Evolutionary conservation across 495 filamentous ascomycete genomes (phyloP).

Genomic region (Penicillium robsamsonii): DNA sequence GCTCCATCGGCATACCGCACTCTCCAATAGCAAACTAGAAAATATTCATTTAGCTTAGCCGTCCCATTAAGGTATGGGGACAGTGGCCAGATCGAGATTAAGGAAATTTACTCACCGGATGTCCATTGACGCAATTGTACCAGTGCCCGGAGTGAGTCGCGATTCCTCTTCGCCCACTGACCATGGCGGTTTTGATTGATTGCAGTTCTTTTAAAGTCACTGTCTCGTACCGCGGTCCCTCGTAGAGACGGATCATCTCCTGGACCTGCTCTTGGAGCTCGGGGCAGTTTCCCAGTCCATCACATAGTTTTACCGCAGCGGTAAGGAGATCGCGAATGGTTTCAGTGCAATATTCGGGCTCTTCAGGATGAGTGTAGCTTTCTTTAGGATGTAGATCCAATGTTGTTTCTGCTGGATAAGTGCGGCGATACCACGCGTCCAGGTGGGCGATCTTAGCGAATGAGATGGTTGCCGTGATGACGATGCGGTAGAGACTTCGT

Average conservation of each 20-base stretch:
- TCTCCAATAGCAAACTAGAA: slow-evolving; percentile 19
- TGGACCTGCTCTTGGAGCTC: slow-evolving; percentile 12
- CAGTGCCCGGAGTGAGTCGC: slow-evolving; percentile 21
- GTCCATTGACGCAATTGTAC: slow-evolving; percentile 22
- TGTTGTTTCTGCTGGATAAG: background rate
- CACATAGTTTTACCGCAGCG: slow-evolving; percentile 8
- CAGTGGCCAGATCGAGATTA: background rate
- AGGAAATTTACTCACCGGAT: slow-evolving; percentile 13
- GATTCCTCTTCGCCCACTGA: slow-evolving; percentile 14
- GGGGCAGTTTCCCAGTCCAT: slow-evolving; percentile 1
- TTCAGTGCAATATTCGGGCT: background rate
- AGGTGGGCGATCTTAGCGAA: slow-evolving; percentile 12
- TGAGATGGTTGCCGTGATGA: slow-evolving; percentile 11
- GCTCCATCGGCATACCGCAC: slow-evolving; percentile 21
- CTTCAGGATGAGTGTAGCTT: too few species aligned
- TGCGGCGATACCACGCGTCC: slow-evolving; percentile 11
- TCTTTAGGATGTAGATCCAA: too few species aligned
- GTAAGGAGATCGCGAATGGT: slow-evolving; percentile 6
- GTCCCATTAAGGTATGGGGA: too few species aligned
- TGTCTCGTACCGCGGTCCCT: slow-evolving; percentile 12
- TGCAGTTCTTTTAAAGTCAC: slow-evolving; percentile 15
- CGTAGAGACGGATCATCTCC: slow-evolving; percentile 12
- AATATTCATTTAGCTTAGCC: too few species aligned
- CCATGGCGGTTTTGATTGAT: slow-evolving; percentile 16
- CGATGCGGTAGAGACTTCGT: slow-evolving; percentile 11